Evolutionary conservation across 257 asterid species (phyloP), one percentile per base, ranked within the genome.

Genomic region (Thymus mandschuricus): DNA sequence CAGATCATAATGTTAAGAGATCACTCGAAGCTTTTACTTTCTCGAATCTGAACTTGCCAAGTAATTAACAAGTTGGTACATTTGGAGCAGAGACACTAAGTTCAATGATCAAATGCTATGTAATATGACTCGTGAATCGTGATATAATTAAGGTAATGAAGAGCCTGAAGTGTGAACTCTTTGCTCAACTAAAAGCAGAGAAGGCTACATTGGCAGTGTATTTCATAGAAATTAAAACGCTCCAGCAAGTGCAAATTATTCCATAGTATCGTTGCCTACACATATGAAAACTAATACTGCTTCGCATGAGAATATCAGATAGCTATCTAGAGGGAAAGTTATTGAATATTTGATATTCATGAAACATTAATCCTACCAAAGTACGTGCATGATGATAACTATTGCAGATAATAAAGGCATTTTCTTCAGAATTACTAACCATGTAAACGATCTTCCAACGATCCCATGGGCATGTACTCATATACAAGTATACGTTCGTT

Each of bases 401-500:
- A 48, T 29, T 38, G 44, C 49, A 66, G 29, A 71, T 34, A 64
- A 62, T 60, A 52, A 77, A 49, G 27, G 51, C 35, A 4, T 33
- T 66, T 28, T 10, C 48, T 38, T 21, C 13, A 69, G 63, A 74
- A 73, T 58, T 66, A 80, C 94, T 84, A 75, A 95, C 99, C 99
- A 64, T 92, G 97, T 75, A 95, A 83, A 82, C 89, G 99, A 80
- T 89, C 98, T 75, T 95, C 99, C 40, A 95, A 79, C 60, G 99
- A 92, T 77, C 99, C 99, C 86, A 95, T 72, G 8, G 97, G 94
- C 99, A 95, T 92, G 75, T 81, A 95, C 71, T 95, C 98, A 56
- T 95, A 95, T 71, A 95, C 99, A 43, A 95, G 94, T 81, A 95
- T 94, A 28, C 99, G 93, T 60, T 95, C 97, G 73, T 89, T 96